Evolutionary conservation across 2,329 filamentous ascomycete genomes (phyloP).

Genomic region (Tolypocladium pustulatum): DNA sequence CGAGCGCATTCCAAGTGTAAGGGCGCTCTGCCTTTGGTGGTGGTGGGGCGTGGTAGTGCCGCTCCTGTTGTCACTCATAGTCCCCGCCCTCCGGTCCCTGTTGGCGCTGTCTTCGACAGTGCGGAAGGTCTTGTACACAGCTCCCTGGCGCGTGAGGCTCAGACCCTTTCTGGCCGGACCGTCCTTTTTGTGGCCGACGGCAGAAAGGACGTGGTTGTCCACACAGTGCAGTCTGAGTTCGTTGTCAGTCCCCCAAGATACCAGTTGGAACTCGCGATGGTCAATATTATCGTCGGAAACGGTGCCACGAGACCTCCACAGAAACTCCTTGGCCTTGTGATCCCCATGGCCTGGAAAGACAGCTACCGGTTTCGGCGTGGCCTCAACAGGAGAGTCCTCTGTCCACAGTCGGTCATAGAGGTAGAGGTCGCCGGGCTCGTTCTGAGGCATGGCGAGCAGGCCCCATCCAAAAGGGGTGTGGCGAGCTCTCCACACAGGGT

Average conservation of each 20-base stretch:
- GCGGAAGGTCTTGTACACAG: constrained; percentile 75
- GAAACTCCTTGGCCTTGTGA: constrained; percentile 76
- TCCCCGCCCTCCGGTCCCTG: constrained; percentile 47
- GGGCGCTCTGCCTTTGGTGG: constrained; percentile 32
- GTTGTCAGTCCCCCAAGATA: constrained; percentile 86
- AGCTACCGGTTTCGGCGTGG: constrained; percentile 36
- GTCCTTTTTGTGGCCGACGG: constrained; percentile 66
- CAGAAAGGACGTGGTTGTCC: constrained; percentile 50
- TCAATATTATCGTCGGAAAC: constrained; percentile 61
- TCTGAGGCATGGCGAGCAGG: constrained; percentile 83
- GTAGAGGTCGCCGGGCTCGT: constrained; percentile 74
- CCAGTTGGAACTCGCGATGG: constrained; percentile 80
- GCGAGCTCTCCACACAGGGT: constrained; percentile 82
- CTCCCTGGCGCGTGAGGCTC: constrained; percentile 71
- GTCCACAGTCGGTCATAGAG: constrained; percentile 61
- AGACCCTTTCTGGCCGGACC: constrained; percentile 52
- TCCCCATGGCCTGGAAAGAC: constrained; percentile 52
- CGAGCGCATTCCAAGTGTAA: constrained; percentile 33
- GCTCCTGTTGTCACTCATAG: constrained; percentile 50
- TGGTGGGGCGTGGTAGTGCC: constrained; percentile 29
- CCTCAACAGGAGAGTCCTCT: constrained; percentile 31
- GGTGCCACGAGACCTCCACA: constrained; percentile 72
- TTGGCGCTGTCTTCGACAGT: constrained; percentile 52
- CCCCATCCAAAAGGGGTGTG: constrained; percentile 86
- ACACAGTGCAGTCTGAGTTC: constrained; percentile 70